Percentiles rank a stretch among this genome's conserved stretches.
Conservation (phyloP, 2,329 filamentous ascomycete species). For the Cladosporium sp. region DNA sequence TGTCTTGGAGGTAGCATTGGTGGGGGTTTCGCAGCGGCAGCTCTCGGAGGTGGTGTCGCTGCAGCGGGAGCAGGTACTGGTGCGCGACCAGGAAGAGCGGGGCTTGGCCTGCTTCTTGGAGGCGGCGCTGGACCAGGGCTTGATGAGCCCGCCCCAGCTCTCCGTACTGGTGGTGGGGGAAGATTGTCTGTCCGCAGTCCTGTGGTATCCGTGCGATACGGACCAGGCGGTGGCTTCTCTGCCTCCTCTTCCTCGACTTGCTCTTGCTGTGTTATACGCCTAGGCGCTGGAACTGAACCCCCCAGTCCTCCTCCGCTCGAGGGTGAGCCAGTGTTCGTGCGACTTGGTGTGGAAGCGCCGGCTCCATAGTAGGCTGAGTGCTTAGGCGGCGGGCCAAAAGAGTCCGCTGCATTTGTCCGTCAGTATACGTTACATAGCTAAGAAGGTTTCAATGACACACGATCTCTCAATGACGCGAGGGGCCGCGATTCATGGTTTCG, state of each 20-base stretch:
- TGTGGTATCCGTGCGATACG: conserved; percentile 64
- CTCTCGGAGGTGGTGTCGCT: conserved; percentile 5
- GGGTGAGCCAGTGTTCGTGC: conserved; percentile 28
- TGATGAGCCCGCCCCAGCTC: conserved; percentile 26
- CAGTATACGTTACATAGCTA: background rate
- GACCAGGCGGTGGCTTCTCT: conserved; percentile 47
- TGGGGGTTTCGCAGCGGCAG: conserved; percentile 34
- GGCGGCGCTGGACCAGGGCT: conserved; percentile 41
- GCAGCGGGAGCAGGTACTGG: conserved; percentile 16
- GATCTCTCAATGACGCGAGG: conserved; percentile 66
- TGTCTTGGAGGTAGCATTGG: conserved; percentile 67
- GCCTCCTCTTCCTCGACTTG: conserved; percentile 31
- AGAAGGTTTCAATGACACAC: conserved; percentile 11
- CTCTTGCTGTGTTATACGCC: conserved; percentile 29
- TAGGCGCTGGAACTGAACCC: conserved; percentile 33
- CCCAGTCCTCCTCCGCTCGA: conserved; percentile 34
- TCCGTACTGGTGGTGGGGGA: conserved; percentile 62
- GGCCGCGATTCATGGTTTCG: conserved; percentile 53
- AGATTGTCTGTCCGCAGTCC: conserved; percentile 63
- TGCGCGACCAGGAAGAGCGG: conserved; percentile 15
- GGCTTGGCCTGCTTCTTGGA: conserved; percentile 1
- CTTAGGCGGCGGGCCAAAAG: conserved; percentile 76
- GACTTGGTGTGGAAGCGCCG: conserved; percentile 4
- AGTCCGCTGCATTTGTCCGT: conserved; percentile 37
- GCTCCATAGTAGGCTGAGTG: conserved; percentile 47